Base-by-base conservation (phyloP, 1,139 yeast genomes). In the Yamadazyma siamensis region DNA sequence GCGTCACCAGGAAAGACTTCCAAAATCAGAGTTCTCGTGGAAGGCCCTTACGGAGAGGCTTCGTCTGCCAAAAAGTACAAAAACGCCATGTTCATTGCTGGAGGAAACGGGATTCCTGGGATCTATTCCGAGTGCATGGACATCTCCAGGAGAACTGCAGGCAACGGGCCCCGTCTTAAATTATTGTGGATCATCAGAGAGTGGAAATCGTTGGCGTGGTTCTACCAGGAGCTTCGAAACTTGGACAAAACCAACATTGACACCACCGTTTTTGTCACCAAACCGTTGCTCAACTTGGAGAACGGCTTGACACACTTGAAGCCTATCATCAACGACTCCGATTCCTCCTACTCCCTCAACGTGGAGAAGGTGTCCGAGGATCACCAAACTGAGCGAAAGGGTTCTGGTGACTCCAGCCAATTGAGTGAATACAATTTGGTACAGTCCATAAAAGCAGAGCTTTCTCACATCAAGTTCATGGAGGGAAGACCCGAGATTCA, bases 41-140 rank as follows among this genome's bases (percentile, higher is more conserved):
- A 61, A 42, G 69, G 69, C 3, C 66, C 67, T 5, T 62, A 62
- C 33, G 65, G 67, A 13, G 60, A 52, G 27, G 46, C 60, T 18
- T 41, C 52, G 10, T 50, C 55, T 16, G 59, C 57, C 15, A 42
- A 47, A 14, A 50, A 47, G 25, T 55, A 52, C 32, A 53, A 59
- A 29, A 50, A 56, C 25, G 56, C 61, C 5, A 55, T 59, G 3
- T 59, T 52, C 34, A 34, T 62, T 23, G 66, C 68, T 26, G 68
- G 70, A 12, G 70, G 68, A 25, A 61, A 56, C 36, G 70, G 68
- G 31, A 59, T 62, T 19, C 65, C 69, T 2, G 82, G 83, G 34
- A 65, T 36, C 33, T 51, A 49, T 54, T 42, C 52, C 9, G 54
- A 50, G 35, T 35, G 43, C 28, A 36, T 46, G 29, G 51, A 46